These are phyloP conservation scores for Starmerella floris DNA, from an alignment of 805 yeast genomes.

Conservation along the genomic window DNA sequence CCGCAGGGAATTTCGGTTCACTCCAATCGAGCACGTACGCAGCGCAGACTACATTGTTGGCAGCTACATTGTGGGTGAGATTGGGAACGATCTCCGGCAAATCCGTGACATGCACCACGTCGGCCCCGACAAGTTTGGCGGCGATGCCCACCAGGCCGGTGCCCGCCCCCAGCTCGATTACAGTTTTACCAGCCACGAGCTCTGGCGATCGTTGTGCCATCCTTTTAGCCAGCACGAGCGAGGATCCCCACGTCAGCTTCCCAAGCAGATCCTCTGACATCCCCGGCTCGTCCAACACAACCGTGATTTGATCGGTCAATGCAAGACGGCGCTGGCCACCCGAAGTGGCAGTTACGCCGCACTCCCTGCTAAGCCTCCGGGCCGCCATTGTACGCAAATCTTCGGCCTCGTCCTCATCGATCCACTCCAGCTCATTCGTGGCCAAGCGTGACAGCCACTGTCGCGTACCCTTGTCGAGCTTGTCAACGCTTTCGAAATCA, in stretches of 20 bases:
- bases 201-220: slow-evolving; percentile 26
- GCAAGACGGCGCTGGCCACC: slow-evolving; percentile 47
- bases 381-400: slow-evolving; percentile 45
- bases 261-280: slow-evolving; percentile 80
- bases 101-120: slow-evolving; percentile 50
- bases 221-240: slow-evolving; percentile 51
- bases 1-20: slow-evolving; percentile 41
- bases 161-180: slow-evolving; percentile 77
- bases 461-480: slow-evolving; percentile 19
- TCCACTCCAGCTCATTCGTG: slow-evolving; percentile 33
- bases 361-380: slow-evolving; percentile 56
- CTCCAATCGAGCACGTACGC: slow-evolving; percentile 69
- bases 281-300: slow-evolving; percentile 59
- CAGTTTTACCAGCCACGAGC: slow-evolving; percentile 22
- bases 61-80: slow-evolving; percentile 40
- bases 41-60: slow-evolving; percentile 32
- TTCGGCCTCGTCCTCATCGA: slow-evolving; percentile 27
- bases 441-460: slow-evolving; percentile 28
- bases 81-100: slow-evolving; percentile 65
- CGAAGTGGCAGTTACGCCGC: slow-evolving; percentile 78
- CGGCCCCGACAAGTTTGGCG: slow-evolving; percentile 40
- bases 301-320: slow-evolving; percentile 32
- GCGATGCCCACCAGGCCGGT: slow-evolving; percentile 83
- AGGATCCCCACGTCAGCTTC: slow-evolving; percentile 91
- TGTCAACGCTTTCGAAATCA: slow-evolving; percentile 14